A percentile compares a stretch with the other conserved stretches of the same genome.
Evolutionary conservation across 2,329 filamentous ascomycete genomes (phyloP).

Genomic region (Cladosporium colombiae): DNA sequence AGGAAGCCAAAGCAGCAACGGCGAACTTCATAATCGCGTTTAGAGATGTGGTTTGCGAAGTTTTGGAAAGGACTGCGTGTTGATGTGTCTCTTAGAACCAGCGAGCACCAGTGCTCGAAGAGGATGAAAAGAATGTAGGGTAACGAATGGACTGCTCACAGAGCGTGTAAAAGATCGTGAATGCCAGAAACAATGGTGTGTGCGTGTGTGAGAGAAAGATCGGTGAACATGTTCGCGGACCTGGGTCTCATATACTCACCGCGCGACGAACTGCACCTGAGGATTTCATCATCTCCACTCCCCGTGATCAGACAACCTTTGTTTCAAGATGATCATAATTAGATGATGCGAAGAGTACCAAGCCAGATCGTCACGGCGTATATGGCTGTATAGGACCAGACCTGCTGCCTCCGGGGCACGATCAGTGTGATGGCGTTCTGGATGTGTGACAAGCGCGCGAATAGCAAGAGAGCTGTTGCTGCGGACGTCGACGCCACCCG

Average conservation of each 20-base stretch:
- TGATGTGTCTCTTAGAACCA: constrained; percentile 19
- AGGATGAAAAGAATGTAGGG: constrained; percentile 21
- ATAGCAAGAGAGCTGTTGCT: neutral
- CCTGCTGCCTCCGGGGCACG: neutral
- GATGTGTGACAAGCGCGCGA: constrained; percentile 3
- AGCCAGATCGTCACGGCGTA: constrained; percentile 5
- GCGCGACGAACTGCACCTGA: neutral
- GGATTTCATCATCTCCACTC: neutral
- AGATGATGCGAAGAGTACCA: neutral
- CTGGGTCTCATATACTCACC: constrained; percentile 2
- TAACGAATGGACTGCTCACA: constrained; percentile 35
- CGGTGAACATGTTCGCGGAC: neutral
- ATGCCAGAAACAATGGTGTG: constrained; percentile 13
- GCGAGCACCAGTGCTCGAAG: constrained; percentile 31
- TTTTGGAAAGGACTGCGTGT: constrained; percentile 14
- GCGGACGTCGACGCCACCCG: neutral
- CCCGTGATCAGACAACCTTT: neutral
- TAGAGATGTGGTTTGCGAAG: constrained; percentile 18
- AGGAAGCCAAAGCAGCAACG: constrained; percentile 44
- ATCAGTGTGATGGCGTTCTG: constrained; percentile 9
- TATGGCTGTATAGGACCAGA: neutral
- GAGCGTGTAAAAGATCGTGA: constrained; percentile 30
- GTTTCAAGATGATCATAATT: constrained; percentile 5
- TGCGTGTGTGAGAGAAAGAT: neutral
- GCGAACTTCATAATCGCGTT: constrained; percentile 38